Base-by-base conservation (phyloP, 805 yeast genomes). In the Ogataea ganodermae region DNA sequence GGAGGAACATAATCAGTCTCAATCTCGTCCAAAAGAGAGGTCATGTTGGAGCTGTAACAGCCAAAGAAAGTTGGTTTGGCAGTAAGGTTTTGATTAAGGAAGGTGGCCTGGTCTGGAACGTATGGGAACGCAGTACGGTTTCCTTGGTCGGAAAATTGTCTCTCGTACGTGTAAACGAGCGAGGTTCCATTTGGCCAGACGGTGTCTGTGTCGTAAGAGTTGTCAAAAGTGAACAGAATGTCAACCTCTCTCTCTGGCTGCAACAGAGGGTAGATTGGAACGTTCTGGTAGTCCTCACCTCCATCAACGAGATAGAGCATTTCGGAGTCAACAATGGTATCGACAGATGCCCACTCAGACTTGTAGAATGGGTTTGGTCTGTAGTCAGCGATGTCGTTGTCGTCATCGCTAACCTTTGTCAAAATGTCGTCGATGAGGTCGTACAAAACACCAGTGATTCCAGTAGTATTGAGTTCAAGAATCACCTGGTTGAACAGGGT, bases 51-150 rank as follows among this genome's bases (percentile, higher is more conserved):
- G 4, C 87, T 75, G 60, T 86, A 77, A 67, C 96, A 89, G 27
- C 96, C 96, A 63, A 89, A 89, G 70, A 89, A 89, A 0, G 85
- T 74, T 42, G 96, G 96, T 50, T 69, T 76, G 8, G 83, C 71
- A 13, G 88, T 83, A 52, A 88, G 71, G 48, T 85, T 85, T 53
- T 70, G 57, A 49, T 76, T 74, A 21, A 79, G 60, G 64, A 88
- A 85, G 0, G 90, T 76, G 36, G 74, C 67, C 22, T 63, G 69
- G 62, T 81, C 91, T 10, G 96, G 96, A 45, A 89, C 91, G 56
- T 85, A 79, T 8, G 96, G 96, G 75, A 86, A 86, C 2, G 84
- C 71, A 22, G 86, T 78, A 42, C 80, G 79, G 52, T 76, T 72
- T 23, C 83, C 84, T 55, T 76, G 76, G 16, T 53, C 31, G 2